These are phyloP conservation scores for Cercospora zeina DNA, from an alignment of 2,329 filamentous ascomycete genomes.

Conservation along the genomic window DNA sequence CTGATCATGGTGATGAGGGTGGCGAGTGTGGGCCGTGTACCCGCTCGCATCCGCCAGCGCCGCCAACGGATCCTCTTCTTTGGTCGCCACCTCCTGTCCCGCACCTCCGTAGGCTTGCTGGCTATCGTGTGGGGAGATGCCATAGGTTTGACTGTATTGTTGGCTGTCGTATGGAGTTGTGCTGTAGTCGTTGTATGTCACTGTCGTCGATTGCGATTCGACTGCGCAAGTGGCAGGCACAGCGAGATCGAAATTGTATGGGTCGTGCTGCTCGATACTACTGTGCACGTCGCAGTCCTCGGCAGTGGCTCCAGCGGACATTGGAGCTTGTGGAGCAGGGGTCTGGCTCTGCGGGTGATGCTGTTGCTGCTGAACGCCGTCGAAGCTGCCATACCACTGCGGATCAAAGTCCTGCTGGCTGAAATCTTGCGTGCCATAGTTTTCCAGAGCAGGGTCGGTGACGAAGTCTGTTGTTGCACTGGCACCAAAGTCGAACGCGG, in stretches of 20 bases:
- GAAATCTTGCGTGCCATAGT: constrained; percentile 18
- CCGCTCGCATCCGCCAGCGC: constrained; percentile 20
- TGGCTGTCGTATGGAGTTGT: constrained; percentile 1
- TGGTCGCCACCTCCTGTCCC: constrained; percentile 17
- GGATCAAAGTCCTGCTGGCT: constrained; percentile 14
- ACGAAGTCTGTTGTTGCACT: constrained; percentile 22
- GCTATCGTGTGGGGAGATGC: neutral
- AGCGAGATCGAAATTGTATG: neutral
- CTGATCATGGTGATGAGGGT: neutral
- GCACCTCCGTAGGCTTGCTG: constrained; percentile 24
- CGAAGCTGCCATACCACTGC: constrained; percentile 14
- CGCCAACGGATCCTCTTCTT: constrained; percentile 18
- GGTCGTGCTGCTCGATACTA: neutral
- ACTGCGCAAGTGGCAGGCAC: neutral
- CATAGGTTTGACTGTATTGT: constrained; percentile 1
- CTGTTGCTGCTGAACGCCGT: neutral
- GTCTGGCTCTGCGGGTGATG: constrained; percentile 8
- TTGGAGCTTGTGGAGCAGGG: constrained; percentile 4
- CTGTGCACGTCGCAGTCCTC: neutral
- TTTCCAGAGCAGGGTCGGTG: constrained; percentile 32
- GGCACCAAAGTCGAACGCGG: constrained; percentile 36
- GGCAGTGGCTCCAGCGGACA: constrained; percentile 10
- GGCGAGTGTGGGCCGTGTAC: neutral
- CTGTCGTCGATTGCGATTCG: neutral
- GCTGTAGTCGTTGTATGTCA: neutral